Conservation (phyloP, 495 filamentous ascomycete species). For the Hypoxylon fragiforme region DNA sequence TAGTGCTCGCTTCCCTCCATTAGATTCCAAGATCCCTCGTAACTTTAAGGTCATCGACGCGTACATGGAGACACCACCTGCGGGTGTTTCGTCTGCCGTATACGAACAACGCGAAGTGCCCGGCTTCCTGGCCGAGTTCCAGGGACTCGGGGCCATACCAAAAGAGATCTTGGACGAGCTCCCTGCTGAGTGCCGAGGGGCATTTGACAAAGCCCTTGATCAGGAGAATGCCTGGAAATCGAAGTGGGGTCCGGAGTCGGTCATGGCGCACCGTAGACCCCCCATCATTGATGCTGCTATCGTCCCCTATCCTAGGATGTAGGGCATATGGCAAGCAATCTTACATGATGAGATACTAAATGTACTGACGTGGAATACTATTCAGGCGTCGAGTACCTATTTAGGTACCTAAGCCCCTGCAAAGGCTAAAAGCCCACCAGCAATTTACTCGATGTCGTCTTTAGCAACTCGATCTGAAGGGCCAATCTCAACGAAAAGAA, state of each 20-base stretch:
- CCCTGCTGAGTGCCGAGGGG: constrained; percentile 69
- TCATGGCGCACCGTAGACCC: constrained; percentile 47
- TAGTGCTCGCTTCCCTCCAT: constrained; percentile 60
- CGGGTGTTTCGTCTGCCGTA: constrained; percentile 43
- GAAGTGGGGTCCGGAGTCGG: constrained; percentile 66
- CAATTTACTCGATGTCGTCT: too few relatives aligned
- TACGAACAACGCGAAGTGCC: constrained; percentile 51
- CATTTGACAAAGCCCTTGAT: constrained; percentile 65
- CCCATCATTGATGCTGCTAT: constrained; percentile 61
- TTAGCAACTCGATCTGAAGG: too few relatives aligned
- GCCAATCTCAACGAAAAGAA: too few relatives aligned
- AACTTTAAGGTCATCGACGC: constrained; percentile 79
- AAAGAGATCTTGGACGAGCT: constrained; percentile 71
- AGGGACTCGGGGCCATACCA: constrained; percentile 65
- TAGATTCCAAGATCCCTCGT: constrained; percentile 66
- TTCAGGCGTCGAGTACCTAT: too few relatives aligned
- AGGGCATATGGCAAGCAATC: not conserved
- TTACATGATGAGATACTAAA: not conserved
- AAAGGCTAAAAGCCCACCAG: too few relatives aligned
- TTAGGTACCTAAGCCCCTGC: too few relatives aligned
- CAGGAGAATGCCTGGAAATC: constrained; percentile 72
- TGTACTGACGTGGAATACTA: not conserved
- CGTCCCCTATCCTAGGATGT: constrained; percentile 50
- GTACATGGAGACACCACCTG: constrained; percentile 60
- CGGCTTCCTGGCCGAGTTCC: constrained; percentile 58